Conservation (phyloP, 768 basidiomycete species). For the Phaffia australis region DNA sequence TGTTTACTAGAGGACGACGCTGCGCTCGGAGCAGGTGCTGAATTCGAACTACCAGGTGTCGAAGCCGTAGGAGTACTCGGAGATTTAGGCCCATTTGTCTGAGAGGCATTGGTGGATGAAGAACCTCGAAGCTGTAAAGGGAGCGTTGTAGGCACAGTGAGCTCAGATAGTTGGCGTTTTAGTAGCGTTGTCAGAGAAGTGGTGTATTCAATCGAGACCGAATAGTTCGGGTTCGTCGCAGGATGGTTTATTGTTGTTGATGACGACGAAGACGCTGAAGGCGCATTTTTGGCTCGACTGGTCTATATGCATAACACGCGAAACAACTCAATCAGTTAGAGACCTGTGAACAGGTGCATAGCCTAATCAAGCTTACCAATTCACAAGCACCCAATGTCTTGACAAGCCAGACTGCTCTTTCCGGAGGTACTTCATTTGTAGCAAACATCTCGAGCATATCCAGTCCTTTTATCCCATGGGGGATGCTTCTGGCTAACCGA, state of each 20-base stretch:
- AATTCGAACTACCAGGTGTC: no score
- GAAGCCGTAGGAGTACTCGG: no score
- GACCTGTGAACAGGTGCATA: neutral
- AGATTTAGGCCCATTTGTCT: no score
- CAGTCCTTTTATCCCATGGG: constrained; percentile 30
- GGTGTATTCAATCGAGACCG: constrained; percentile 30
- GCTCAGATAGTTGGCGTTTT: constrained; percentile 28
- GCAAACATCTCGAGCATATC: constrained; percentile 31
- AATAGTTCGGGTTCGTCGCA: constrained; percentile 19
- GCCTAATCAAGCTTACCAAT: constrained; percentile 24
- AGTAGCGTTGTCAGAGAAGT: constrained; percentile 28
- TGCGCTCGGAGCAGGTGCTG: no score
- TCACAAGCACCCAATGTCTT: constrained; percentile 30
- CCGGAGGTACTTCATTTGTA: constrained; percentile 25
- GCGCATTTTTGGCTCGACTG: no score
- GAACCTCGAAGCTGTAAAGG: constrained; percentile 11
- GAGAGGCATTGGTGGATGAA: constrained; percentile 13
- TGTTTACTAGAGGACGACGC: no score
- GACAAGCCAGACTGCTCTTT: constrained; percentile 31
- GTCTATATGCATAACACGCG: neutral
- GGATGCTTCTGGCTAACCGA: constrained; percentile 30
- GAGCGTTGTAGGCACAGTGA: constrained; percentile 25
- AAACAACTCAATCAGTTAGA: neutral
- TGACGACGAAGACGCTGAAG: neutral
- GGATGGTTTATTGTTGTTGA: neutral